Conservation (phyloP, 2,329 filamentous ascomycete genomes). For the Cercospora brassicicola region DNA sequence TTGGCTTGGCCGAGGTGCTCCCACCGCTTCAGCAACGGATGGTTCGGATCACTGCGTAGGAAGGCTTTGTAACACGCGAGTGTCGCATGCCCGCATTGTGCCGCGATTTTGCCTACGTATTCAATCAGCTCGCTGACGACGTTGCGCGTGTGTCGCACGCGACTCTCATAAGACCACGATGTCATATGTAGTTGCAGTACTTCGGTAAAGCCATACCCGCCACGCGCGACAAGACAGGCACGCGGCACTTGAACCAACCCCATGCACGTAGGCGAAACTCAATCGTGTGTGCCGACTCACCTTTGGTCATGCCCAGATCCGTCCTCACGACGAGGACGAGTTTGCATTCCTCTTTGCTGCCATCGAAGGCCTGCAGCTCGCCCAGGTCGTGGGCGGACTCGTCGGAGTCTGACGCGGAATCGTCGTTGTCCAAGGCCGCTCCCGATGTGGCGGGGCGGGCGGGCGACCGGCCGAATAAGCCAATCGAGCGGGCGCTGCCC, state of each 20-base stretch:
- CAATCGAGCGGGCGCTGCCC: slow-evolving; percentile 65
- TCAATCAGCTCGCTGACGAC: neutral
- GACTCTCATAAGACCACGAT: neutral
- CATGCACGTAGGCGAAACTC: slow-evolving; percentile 1
- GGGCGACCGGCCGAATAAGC: slow-evolving; percentile 64
- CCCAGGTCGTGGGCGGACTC: slow-evolving; percentile 43
- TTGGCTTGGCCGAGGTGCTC: slow-evolving; percentile 64
- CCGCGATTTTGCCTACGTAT: slow-evolving; percentile 85
- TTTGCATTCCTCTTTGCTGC: slow-evolving; percentile 79
- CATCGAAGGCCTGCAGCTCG: slow-evolving; percentile 49
- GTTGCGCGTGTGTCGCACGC: neutral
- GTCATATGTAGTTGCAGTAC: neutral
- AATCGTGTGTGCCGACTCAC: slow-evolving; percentile 51
- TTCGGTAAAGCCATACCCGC: neutral
- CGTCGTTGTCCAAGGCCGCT: slow-evolving; percentile 30
- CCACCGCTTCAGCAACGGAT: slow-evolving; percentile 75
- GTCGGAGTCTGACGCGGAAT: slow-evolving; percentile 40
- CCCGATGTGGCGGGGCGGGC: slow-evolving; percentile 10
- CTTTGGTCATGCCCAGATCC: slow-evolving; percentile 96
- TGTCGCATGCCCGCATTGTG: slow-evolving; percentile 83
- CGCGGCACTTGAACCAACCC: neutral
- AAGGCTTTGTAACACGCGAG: slow-evolving; percentile 88
- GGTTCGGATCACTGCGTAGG: slow-evolving; percentile 54
- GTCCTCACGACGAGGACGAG: slow-evolving; percentile 88
- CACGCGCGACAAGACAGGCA: slow-evolving; percentile 3